Base-by-base conservation (phyloP, 2,329 filamentous ascomycete genomes). In the Alternaria dauci region DNA sequence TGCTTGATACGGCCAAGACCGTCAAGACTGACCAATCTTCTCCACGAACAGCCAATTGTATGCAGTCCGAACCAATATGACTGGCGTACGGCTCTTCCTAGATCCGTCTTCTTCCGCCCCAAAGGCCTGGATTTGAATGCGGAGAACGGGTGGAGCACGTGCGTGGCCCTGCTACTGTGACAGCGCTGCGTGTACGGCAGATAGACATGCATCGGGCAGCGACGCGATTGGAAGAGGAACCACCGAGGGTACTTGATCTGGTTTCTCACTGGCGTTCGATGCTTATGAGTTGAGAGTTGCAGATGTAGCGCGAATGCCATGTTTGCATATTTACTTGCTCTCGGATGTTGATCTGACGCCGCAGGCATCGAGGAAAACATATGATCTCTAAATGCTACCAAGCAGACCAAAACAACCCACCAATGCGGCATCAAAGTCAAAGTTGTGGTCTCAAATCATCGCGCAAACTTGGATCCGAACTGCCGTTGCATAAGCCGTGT, bases 1-100 rank as follows among this genome's bases (percentile, higher is more conserved):
- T 39, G 11, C 55, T 56, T 11, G 55, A 63, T 30, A 42, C 11
- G 48, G 39, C 26, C 52, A 42, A 42, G 34, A 38, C 34, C 16
- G 34, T 38, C 34, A 38, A 38, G 52, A 46, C 28, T 50, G 23
- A 30, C 20, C 6, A 5, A 42, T 2, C 39, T 25, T 36, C 23
- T 55, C 43, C 28, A 52, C 14, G n/a, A 25, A 39, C 34, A 30
- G 50, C 50, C 18, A 39, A 52, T 43, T 23, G 46, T n/a, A 39
- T 5, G 26, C 20, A 26, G n/a, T 9, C 11, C 16, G 30, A 42
- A 25, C 23, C 36, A 43, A 43, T 18, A 43, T 52, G 23, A 52
- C 34, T 18, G 46, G 20, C 46, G 23, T 23, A 16, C 18, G 30
- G 36, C 32, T 34, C 16, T 25, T 20, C 32, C 16, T 34, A 20